Evolutionary conservation across 345 rosid genomes (phyloP).

Genomic region (Populus euphratica): DNA sequence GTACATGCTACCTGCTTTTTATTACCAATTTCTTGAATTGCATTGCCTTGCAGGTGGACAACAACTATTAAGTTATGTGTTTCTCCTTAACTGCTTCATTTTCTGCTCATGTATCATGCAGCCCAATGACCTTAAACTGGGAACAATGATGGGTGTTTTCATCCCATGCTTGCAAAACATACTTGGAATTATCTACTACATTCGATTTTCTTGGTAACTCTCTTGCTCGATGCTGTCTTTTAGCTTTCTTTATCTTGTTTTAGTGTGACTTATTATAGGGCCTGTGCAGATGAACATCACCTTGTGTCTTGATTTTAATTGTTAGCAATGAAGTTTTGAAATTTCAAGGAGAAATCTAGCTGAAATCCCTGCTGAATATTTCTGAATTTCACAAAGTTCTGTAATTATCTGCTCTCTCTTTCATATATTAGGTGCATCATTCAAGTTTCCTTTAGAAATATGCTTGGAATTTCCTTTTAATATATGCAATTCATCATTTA

Average conservation of each 20-base stretch:
- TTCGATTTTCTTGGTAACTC: conserved; percentile 91
- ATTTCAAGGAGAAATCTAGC: neutral
- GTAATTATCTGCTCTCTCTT: neutral
- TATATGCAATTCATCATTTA: neutral
- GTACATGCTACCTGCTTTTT: conserved; percentile 36
- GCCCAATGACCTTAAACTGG: conserved; percentile 68
- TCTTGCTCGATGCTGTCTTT: conserved; percentile 10
- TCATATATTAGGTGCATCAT: neutral
- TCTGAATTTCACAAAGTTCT: neutral
- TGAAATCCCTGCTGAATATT: neutral
- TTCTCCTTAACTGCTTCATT: neutral
- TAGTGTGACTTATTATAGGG: neutral
- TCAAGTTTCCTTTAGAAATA: neutral
- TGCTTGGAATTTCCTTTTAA: neutral
- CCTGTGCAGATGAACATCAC: neutral
- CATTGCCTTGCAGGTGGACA: neutral
- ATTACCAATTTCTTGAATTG: neutral
- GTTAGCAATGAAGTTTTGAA: neutral
- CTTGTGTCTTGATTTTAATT: neutral
- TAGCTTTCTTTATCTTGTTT: conserved; percentile 3
- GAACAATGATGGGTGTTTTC: conserved; percentile 99
- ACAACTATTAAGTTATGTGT: neutral
- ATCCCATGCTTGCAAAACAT: conserved; percentile 98
- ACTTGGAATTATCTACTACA: conserved; percentile 95
- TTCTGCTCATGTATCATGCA: conserved; percentile 41